Evolutionary conservation across 2,329 filamentous ascomycete genomes (phyloP), one percentile per base, ranked within the genome.

Genomic region (Stemphylium beticola): DNA sequence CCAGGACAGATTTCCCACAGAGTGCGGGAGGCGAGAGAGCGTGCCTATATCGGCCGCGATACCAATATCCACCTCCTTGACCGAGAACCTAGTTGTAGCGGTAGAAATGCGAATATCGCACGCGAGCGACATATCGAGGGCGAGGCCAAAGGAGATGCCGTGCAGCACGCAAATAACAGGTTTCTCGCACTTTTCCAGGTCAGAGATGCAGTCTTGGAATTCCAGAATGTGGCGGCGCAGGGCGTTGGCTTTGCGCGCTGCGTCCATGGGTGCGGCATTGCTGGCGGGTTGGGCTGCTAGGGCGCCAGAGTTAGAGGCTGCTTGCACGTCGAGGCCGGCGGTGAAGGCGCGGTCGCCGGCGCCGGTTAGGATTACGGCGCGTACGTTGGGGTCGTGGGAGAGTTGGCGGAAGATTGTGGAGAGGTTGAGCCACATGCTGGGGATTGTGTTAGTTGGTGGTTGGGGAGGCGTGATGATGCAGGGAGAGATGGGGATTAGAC

Each of bases 131-230:
- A 92, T 82, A 56, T 78, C 76, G 44, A 78, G 62, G 1, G 74
- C 76, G 1, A 78, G 68, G 6, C 76, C 76, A 47, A 66, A 76
- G 11, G 60, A 48, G 4, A 73, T 66, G 7, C 71, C 71, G 54
- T 78, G 76, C 18, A 77, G 58, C 9, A 76, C 57, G 9, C 60
- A 62, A 18, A 77, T 72, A 20, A 73, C 65, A 39, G 73, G 88
- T 78, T 98, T 98, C 77, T 95, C 90, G 76, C 93, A 98, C 64
- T 83, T 87, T 74, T 97, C 93, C 48, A 96, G 79, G 12, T 87
- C 83, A 1, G 82, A 83, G 58, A 99, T 87, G 67, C 87, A 89
- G 46, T 84, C 83, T 76, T 99, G 95, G 74, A 97, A 96, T 59
- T 91, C 86, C 57, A 82, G 76, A 53, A 98, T 87, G 72, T 91